Evolutionary conservation across 768 basidiomycete genomes (phyloP).

Genomic region (Dendrothele bispora): DNA sequence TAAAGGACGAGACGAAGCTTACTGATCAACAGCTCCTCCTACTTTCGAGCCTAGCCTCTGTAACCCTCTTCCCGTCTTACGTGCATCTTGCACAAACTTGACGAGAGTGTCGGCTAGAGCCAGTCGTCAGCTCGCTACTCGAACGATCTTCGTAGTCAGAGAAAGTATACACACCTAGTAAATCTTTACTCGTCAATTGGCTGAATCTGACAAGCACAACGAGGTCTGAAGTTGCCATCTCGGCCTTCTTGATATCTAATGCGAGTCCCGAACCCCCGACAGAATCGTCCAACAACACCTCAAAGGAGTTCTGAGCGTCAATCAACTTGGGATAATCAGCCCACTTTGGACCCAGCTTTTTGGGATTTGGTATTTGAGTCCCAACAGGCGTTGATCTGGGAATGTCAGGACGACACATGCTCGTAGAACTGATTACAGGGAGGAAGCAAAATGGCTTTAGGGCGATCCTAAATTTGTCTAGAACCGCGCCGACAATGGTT

Average conservation of each 20-base stretch:
- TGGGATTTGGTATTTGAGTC: no score
- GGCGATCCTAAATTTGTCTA: no score
- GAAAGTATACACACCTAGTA: constrained; percentile 15
- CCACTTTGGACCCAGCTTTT: constrained; percentile 4
- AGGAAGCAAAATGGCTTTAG: no score
- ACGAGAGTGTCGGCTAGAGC: constrained; percentile 29
- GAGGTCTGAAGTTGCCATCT: constrained; percentile 53
- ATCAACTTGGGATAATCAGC: constrained; percentile 8
- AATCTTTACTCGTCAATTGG: constrained; percentile 38
- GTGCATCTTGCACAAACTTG: constrained; percentile 41
- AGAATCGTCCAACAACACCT: constrained; percentile 26
- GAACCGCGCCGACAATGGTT: no score
- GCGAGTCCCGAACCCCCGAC: constrained; percentile 40
- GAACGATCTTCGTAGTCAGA: neutral
- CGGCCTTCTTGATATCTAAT: constrained; percentile 46
- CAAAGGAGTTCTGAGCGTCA: constrained; percentile 4
- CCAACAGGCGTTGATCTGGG: no score
- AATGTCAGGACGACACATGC: no score
- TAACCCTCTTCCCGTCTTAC: constrained; percentile 38
- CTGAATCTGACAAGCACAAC: constrained; percentile 42
- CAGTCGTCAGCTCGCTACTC: neutral
- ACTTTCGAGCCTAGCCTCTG: constrained; percentile 43
- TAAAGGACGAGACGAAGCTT: constrained; percentile 11
- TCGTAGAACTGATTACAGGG: no score
- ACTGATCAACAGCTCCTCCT: constrained; percentile 50